Base-by-base conservation (phyloP, 371 early-diverging fungal genomes). In the Lichtheimia hyalospora region DNA sequence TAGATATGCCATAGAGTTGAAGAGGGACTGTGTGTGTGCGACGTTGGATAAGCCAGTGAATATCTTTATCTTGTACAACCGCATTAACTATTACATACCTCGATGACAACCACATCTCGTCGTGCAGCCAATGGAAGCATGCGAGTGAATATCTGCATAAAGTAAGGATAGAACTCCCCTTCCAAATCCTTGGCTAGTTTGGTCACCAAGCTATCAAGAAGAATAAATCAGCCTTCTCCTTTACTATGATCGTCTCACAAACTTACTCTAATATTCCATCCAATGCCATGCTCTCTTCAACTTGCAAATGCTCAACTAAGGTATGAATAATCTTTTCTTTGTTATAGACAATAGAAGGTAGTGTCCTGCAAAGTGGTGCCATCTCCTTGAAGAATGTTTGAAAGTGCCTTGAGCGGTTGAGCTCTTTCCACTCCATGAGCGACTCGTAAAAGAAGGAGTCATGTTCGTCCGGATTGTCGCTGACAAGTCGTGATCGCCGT, bases 171-270 rank as follows among this genome's bases (percentile, higher is more conserved):
- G 27, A 96, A 88, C 61, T 97, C 98, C 10, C 89, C 90, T 70
- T 93, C 93, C 21, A 98, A 78, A 72, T 98, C 99, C 63, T 86
- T 89, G 8, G 94, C 91, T 27, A 98, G 75, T 27, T 88, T 84
- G 3, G 89, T 87, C 1, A 90, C 80, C 55, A 96, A 69, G 58
- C 93, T 91, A 68, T 46, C n/a, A n/a, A 67, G 62, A 25, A 21
- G 41, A 39, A 39, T 46, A 34, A 39, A 49, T 3, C 7, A 52
- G 34, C n/a, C n/a, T n/a, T n/a, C n/a, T n/a, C n/a, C 15, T 16
- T 27, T 8, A 5, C 52, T 7, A 24, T 12, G 18, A 52, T 21
- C 24, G 16, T 51, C 2, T 25, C 28, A 12, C 41, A 34, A 49
- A 75, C 83, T 69, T 77, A 89, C 89, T 90, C 86, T 54, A 94